Evolutionary conservation across 2,329 filamentous ascomycete genomes (phyloP), one percentile per base, ranked within the genome.

Genomic region (Aspergillus fructus): DNA sequence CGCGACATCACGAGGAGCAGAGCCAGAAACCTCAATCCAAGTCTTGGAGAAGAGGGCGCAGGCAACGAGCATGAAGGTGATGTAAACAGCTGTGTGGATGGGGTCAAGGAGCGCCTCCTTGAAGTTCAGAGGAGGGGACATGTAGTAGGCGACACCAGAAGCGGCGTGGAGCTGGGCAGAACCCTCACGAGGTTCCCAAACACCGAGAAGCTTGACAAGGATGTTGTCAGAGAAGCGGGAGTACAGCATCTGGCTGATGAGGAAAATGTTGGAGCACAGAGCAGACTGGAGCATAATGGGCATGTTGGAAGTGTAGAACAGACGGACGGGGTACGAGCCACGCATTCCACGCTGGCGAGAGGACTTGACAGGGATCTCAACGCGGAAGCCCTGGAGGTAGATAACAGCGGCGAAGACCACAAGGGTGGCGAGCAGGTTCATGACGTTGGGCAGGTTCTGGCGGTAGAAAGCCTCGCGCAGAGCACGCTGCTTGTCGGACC

Each of bases 271-370:
- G 84, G 93, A 97, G 66, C 91, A 96, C 67, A 99, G 87, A 68
- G 94, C 94, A 48, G 93, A 97, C 83, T 99, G 96, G 77, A 99
- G 85, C 94, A 99, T 99, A 81, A 99, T 99, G 74, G 94, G 94
- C 96, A 99, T 99, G 89, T 99, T 99, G 77, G 93, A 97, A 75
- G 94, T 99, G 83, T 99, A 99, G 87, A 99, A 99, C 59, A 99
- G 90, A 73, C 96, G 93, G 77, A 99, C 87, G 71, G 94, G 94
- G 86, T 97, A 99, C 41, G 93, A 96, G 72, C 93, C 96, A 71
- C 94, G 93, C 76, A 96, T 94, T 79, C 94, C 94, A 84, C 94
- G 93, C 86, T 99, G 94, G 81, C 94, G 93, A 70, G 92, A 93
- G 60, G 93, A 97, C 88, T 99, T 99, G 85, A 99, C 94, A 62